A percentile compares a stretch with the other conserved stretches of the same genome.
Conservation (phyloP, 2,329 filamentous ascomycete species). For the Colletotrichum siamense region DNA sequence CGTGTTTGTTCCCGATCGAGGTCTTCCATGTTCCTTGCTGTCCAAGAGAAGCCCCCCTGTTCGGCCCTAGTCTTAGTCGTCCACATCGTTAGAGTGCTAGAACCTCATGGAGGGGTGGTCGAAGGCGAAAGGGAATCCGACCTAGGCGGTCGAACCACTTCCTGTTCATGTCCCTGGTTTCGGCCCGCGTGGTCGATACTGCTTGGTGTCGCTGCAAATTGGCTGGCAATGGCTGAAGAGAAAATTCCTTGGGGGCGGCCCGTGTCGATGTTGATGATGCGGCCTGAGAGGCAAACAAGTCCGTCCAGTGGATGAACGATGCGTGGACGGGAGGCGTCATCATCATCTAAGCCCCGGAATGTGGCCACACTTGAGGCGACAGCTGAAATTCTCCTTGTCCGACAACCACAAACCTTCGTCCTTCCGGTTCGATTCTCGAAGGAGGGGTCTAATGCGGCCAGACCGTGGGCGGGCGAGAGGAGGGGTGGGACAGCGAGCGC, state of each 20-base stretch:
- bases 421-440: not conserved
- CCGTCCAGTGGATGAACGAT: not conserved
- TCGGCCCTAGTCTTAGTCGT: not conserved
- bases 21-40: not conserved
- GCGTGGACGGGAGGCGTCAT: not conserved
- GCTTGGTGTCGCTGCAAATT: not conserved
- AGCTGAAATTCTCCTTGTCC: not conserved
- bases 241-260: not conserved
- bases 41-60: not conserved
- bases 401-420: not conserved
- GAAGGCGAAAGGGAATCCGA: not conserved
- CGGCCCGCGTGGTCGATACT: not conserved
- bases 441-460: not conserved
- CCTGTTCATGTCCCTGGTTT: not conserved
- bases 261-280: not conserved
- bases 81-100: not conserved
- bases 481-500: not conserved
- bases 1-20: not conserved
- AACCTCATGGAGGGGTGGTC: not conserved
- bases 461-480: not conserved
- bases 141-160: not conserved
- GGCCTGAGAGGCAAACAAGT: not conserved
- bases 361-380: not conserved
- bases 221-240: not conserved
- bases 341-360: not conserved